Percentiles rank a stretch among this genome's conserved stretches.
phyloP scores from a whole-genome alignment of 345 rosid species.

The Salix brachista region DNA sequence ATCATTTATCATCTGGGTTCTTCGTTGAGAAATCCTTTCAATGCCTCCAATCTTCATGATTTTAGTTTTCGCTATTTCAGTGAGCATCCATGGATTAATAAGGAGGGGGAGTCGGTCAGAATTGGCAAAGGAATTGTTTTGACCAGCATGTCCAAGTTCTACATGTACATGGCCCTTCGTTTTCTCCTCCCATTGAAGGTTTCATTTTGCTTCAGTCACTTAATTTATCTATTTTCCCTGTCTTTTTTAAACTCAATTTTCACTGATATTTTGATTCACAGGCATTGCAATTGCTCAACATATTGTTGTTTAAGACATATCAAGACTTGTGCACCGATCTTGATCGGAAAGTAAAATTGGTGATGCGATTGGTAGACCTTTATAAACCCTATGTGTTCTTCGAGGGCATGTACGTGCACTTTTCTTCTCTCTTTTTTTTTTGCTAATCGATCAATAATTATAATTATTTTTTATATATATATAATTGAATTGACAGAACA shows the following conservation, averaged over 20 bases:
- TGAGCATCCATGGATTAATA: slow-evolving; percentile 12
- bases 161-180: slow-evolving; percentile 7
- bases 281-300: slow-evolving; percentile 12
- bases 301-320: slow-evolving; percentile 8
- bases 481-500: no score
- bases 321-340: slow-evolving; percentile 1
- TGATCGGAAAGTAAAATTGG: slow-evolving; percentile 21
- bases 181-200: slow-evolving; percentile 18
- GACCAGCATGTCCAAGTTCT: slow-evolving; percentile 8
- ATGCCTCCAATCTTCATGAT: background rate
- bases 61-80: slow-evolving; percentile 12
- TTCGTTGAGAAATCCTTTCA: slow-evolving; percentile 9
- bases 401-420: slow-evolving; percentile 17
- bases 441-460: background rate
- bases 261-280: background rate
- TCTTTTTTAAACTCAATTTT: background rate
- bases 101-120: slow-evolving; percentile 1
- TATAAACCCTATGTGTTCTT: slow-evolving; percentile 38
- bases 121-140: background rate
- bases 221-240: no score
- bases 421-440: background rate
- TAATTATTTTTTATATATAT: no score
- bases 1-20: slow-evolving; percentile 18
- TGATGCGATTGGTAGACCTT: slow-evolving; percentile 33
- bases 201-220: no score